phyloP scores from a whole-genome alignment of 1,139 yeast genomes.

The Groenewaldozyma sp. region DNA sequence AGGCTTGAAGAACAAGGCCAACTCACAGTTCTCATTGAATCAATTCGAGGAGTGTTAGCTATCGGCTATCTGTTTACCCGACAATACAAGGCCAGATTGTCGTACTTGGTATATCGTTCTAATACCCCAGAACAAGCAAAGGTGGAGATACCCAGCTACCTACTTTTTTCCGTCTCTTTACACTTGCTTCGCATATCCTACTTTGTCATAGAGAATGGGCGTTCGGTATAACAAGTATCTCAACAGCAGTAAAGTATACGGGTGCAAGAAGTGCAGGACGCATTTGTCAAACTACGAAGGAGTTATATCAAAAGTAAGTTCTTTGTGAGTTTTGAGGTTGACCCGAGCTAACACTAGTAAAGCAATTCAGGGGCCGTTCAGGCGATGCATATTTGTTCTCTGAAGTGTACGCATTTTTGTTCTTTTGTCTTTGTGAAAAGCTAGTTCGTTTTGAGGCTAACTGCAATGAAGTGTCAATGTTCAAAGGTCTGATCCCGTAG shows the following conservation, averaged over 20 bases:
- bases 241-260: conserved; percentile 27
- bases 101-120: not conserved
- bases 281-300: conserved; percentile 31
- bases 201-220: conserved; percentile 23
- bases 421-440: too few species aligned
- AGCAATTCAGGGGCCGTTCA: conserved; percentile 33
- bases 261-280: conserved; percentile 32
- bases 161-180: too few species aligned
- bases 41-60: too few species aligned
- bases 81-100: not conserved
- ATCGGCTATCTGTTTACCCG: too few species aligned
- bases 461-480: conserved; percentile 29
- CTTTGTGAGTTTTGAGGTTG: not conserved
- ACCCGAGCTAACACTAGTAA: conserved; percentile 2
- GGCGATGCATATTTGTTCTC: conserved; percentile 35
- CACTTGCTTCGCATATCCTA: too few species aligned
- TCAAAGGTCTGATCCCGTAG: conserved; percentile 25
- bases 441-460: not conserved
- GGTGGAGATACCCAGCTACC: too few species aligned
- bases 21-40: too few species aligned
- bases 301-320: conserved; percentile 29
- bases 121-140: too few species aligned
- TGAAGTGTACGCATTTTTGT: conserved; percentile 28
- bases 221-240: conserved; percentile 28
- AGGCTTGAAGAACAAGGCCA: too few species aligned